Evolutionary conservation across 176 grass and related monocot species (phyloP).

Genomic region (Triticum urartu): DNA sequence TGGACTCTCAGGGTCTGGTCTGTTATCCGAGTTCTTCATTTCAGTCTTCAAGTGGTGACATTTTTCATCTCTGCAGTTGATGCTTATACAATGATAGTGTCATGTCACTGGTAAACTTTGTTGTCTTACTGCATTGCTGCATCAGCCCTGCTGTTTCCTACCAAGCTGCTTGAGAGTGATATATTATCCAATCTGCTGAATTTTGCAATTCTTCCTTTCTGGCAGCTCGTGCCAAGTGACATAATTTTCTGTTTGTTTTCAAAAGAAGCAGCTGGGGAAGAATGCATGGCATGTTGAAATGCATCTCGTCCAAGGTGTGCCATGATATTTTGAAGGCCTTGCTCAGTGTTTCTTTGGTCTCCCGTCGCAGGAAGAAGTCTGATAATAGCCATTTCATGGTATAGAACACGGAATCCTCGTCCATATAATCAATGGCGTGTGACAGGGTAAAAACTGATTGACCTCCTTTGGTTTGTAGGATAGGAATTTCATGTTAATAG

Average conservation of each 20-base stretch:
- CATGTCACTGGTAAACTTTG: background rate
- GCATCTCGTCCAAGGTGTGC: too few species aligned
- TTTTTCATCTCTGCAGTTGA: background rate
- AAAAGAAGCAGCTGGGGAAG: background rate
- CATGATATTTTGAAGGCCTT: too few species aligned
- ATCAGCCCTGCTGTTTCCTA: background rate
- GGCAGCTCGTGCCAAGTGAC: background rate
- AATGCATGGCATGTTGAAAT: too few species aligned
- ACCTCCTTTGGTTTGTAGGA: too few species aligned
- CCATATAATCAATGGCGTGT: background rate
- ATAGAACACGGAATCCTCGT: background rate
- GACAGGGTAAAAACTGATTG: background rate
- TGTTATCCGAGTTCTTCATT: conserved; percentile 5
- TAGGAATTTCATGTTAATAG: too few species aligned
- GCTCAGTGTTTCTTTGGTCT: too few species aligned
- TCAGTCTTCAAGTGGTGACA: background rate
- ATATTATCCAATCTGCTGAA: background rate
- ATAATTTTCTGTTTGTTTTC: background rate
- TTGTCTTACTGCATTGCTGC: background rate
- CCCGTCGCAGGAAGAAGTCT: background rate
- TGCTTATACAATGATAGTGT: background rate
- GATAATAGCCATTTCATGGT: background rate
- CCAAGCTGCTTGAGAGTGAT: background rate
- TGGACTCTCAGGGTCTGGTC: background rate
- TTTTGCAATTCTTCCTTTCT: conserved; percentile 6